These are phyloP conservation scores for Cyberlindnera japonica DNA, from an alignment of 805 yeast species.

Conservation along the genomic window DNA sequence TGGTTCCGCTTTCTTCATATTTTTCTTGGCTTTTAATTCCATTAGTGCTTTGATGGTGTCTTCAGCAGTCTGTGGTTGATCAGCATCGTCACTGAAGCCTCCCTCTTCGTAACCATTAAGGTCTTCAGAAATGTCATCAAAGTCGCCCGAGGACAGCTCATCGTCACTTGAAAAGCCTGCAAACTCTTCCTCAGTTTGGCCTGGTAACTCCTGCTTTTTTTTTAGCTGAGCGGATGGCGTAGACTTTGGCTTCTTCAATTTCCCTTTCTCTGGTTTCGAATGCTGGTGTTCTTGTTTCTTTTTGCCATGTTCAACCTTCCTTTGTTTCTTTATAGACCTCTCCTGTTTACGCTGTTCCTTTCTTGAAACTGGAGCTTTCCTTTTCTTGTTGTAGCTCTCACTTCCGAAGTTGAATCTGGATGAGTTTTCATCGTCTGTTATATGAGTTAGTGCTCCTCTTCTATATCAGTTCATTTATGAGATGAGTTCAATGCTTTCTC, in stretches of 20 bases:
- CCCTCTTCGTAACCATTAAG: conserved; percentile 29
- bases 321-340: conserved; percentile 33
- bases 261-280: not conserved
- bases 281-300: conserved; percentile 4
- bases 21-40: conserved; percentile 23
- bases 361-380: conserved; percentile 32
- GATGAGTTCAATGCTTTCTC: not conserved
- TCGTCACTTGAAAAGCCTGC: conserved; percentile 16
- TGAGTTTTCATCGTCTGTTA: conserved; percentile 34
- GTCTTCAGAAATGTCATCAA: conserved; percentile 9
- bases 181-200: conserved; percentile 23
- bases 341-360: conserved; percentile 42
- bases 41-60: conserved; percentile 42
- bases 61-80: conserved; percentile 31
- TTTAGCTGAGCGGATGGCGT: conserved; percentile 21
- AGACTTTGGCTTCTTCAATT: conserved; percentile 32
- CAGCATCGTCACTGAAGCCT: conserved; percentile 23
- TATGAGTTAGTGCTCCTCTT: conserved; percentile 6
- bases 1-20: not conserved
- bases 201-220: conserved; percentile 5
- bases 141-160: conserved; percentile 16
- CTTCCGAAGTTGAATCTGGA: conserved; percentile 30
- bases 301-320: conserved; percentile 13
- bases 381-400: conserved; percentile 33
- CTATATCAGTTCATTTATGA: not conserved